Percentiles rank a stretch among this genome's conserved stretches.
Evolutionary conservation across 2,329 filamentous ascomycete species (phyloP).

Genomic region (Fusarium decemcellulare): DNA sequence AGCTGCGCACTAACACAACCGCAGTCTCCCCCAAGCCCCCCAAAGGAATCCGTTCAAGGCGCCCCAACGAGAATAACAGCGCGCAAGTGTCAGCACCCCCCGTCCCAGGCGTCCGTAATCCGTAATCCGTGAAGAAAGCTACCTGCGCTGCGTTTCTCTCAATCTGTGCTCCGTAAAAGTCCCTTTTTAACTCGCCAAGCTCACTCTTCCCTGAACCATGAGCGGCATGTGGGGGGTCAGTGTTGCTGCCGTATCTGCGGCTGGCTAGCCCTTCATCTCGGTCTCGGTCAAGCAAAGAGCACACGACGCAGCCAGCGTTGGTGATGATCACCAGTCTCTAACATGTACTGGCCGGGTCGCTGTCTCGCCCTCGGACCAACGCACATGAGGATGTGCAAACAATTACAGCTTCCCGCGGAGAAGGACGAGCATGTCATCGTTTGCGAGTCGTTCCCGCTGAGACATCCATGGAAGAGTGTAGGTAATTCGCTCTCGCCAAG

Average conservation of each 20-base stretch:
- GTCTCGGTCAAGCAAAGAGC: constrained; percentile 16
- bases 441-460: not conserved
- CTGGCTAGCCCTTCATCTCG: constrained; percentile 4
- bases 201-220: constrained; percentile 2
- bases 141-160: constrained; percentile 7
- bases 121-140: not conserved
- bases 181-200: constrained; percentile 3
- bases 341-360: not conserved
- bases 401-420: constrained; percentile 17
- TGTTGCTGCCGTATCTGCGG: not conserved
- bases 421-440: constrained; percentile 11
- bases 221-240: not conserved
- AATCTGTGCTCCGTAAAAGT: not conserved
- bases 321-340: not conserved
- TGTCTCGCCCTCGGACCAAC: constrained; percentile 1
- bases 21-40: constrained; percentile 20
- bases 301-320: constrained; percentile 2
- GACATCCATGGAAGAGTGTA: not conserved
- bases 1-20: constrained; percentile 17
- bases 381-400: not conserved
- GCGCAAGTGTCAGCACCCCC: not conserved
- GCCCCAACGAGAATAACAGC: not conserved
- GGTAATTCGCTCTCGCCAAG: constrained; percentile 35
- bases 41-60: constrained; percentile 4
- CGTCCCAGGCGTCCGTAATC: not conserved